phyloP scores from a whole-genome alignment of 2,329 filamentous ascomycete genomes.

The Hypoxylon rubiginosum region DNA sequence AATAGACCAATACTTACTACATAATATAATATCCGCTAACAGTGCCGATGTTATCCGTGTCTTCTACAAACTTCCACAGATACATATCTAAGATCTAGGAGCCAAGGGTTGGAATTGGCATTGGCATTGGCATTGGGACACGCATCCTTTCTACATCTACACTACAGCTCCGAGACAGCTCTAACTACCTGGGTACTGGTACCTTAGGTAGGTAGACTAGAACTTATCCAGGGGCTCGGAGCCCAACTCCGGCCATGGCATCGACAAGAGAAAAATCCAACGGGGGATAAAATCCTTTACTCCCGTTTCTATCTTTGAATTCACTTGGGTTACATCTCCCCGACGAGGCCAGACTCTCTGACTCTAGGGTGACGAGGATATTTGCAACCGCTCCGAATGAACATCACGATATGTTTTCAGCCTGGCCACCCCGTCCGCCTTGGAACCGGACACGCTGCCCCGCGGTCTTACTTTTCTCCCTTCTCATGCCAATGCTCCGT shows the following conservation, averaged over 20 bases:
- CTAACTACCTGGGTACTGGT: too few species aligned
- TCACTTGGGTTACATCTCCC: constrained; percentile 27
- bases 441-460: constrained; percentile 17
- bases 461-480: not conserved
- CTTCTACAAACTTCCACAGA: constrained; percentile 5
- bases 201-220: constrained; percentile 18
- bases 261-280: not conserved
- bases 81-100: constrained; percentile 22
- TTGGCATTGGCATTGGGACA: too few species aligned
- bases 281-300: not conserved
- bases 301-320: constrained; percentile 30
- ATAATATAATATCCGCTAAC: not conserved
- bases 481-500: constrained; percentile 3
- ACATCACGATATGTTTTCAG: constrained; percentile 5
- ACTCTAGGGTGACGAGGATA: not conserved
- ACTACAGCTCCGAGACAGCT: constrained; percentile 18
- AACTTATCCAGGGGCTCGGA: constrained; percentile 27
- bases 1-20: constrained; percentile 3
- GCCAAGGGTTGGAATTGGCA: not conserved
- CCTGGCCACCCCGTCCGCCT: not conserved
- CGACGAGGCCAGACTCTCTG: constrained; percentile 1
- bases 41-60: constrained; percentile 36
- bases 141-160: constrained; percentile 3
- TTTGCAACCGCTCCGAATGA: constrained; percentile 6
- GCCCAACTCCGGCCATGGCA: constrained; percentile 21